Percentiles rank a stretch among this genome's conserved stretches.
Evolutionary conservation across 2,329 filamentous ascomycete species (phyloP).

Genomic region (Berkeleyomyces basicola): DNA sequence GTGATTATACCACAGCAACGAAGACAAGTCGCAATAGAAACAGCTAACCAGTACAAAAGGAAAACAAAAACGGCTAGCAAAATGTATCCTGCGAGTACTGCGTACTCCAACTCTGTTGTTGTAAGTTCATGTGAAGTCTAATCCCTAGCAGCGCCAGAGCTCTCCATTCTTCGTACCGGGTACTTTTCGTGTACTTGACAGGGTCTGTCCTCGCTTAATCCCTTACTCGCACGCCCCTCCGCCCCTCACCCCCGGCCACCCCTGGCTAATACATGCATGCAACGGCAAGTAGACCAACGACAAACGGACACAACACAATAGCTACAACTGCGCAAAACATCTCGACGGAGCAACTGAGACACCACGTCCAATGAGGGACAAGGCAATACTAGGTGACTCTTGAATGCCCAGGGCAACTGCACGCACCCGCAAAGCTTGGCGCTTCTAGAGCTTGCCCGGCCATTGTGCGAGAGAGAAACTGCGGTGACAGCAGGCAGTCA

Average conservation of each 20-base stretch:
- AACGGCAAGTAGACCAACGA: neutral
- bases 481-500: too few relatives aligned
- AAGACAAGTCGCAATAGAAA: too few relatives aligned
- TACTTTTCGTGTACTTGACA: slow-evolving; percentile 7
- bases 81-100: neutral
- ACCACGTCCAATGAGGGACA: neutral
- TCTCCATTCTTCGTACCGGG: neutral
- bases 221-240: neutral
- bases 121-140: neutral
- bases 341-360: neutral
- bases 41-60: neutral
- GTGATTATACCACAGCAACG: neutral
- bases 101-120: neutral
- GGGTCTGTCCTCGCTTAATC: neutral
- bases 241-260: neutral
- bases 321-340: neutral
- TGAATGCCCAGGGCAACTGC: neutral
- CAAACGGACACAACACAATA: neutral
- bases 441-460: neutral
- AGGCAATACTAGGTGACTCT: neutral
- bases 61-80: neutral
- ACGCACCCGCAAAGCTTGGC: neutral
- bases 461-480: neutral
- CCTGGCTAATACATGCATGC: neutral
- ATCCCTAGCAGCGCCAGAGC: neutral